Evolutionary conservation across 2,329 filamentous ascomycete genomes (phyloP).

Genomic region (Fusarium goolgardi): DNA sequence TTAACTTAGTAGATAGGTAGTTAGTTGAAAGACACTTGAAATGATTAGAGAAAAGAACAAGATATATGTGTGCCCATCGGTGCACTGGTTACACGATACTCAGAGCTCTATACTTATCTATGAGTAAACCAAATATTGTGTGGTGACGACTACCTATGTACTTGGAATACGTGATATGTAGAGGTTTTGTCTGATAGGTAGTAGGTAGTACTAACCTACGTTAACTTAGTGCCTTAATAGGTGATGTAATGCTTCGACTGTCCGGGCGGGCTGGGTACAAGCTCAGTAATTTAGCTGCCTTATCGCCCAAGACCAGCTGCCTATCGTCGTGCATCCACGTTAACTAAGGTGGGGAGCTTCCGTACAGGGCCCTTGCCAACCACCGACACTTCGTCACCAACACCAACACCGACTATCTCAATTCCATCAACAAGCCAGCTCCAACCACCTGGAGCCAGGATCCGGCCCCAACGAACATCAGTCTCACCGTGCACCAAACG

Average conservation of each 20-base stretch:
- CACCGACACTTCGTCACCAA: conserved; percentile 25
- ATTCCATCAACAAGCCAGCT: conserved; percentile 24
- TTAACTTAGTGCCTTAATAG: no score
- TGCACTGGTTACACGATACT: conserved; percentile 3
- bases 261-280: not conserved
- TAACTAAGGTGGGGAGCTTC: conserved; percentile 30
- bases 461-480: conserved; percentile 1
- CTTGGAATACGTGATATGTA: not conserved
- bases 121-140: not conserved
- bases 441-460: conserved; percentile 19
- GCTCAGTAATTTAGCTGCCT: conserved; percentile 23
- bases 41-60: conserved; percentile 10
- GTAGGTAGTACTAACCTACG: no score
- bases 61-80: not conserved
- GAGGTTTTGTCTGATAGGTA: not conserved
- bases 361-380: conserved; percentile 22
- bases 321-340: conserved; percentile 16
- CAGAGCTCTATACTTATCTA: not conserved
- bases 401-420: conserved; percentile 21
- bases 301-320: conserved; percentile 17
- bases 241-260: conserved; percentile 43
- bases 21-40: conserved; percentile 3
- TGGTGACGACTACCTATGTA: not conserved
- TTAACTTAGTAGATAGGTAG: not conserved
- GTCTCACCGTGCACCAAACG: conserved; percentile 5